Evolutionary conservation across 106 monocot species (phyloP), one percentile per base, ranked within the genome.

Genomic region (Dioscorea alata): DNA sequence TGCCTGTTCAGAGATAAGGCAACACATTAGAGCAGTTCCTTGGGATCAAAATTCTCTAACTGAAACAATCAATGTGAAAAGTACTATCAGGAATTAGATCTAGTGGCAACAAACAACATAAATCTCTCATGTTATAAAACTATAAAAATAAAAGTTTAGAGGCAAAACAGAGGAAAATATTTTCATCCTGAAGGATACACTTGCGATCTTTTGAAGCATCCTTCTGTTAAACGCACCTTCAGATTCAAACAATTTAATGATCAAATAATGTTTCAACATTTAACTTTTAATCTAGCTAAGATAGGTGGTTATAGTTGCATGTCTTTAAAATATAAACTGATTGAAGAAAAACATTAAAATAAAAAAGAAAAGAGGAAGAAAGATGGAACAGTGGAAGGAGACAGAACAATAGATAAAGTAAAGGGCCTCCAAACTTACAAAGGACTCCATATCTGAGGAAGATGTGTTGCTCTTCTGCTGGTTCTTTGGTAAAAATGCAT

Each of bases 381-480:
- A 42, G 6, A 42, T 42, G 42, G 42, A 42, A 42, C 42, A 6
- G 10, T 42, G 5, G 9, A 42, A 42, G 42, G 42, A 42, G 42
- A 28, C 42, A 42, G 4, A 42, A 42, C 10, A 42, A 34, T 7
- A 42, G 42, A 42, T 42, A 42, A 42, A 42, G 9, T 6, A 6
- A 42, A 42, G 6, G 42, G 42, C 10, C 54, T 23, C 8, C 60
- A 60, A 4, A 76, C 76, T 67, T 57, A 81, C 81, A 72, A 21
- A 63, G 17, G 56, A 63, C 49, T 76, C 68, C 21, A 22, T 69
- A 8, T 68, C 68, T 17, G 63, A 52, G 1, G 48, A 12, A 48
- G 23, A 28, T 16, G 48, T 19, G 28, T 60, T 23, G 13, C 25
- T 60, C 21, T 22, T 60, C n/a, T 23, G 12, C 22, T 16, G 69